Evolutionary conservation across 176 grass and related monocot genomes (phyloP), one percentile per base, ranked within the genome.

Genomic region (Cenchrus fungigraminus): DNA sequence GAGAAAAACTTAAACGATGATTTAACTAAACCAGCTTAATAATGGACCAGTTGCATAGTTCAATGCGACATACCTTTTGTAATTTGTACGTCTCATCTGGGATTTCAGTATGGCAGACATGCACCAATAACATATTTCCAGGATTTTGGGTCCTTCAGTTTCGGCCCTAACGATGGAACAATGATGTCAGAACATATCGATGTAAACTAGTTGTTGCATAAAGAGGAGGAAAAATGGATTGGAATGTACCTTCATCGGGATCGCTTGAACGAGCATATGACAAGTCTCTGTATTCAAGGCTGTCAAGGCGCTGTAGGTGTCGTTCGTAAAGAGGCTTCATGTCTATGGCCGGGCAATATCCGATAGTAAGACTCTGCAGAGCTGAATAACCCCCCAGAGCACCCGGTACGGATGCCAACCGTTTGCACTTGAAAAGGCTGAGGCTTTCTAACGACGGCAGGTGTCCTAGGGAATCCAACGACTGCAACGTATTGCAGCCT

Each of bases 251-350:
- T 75, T 75, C 59, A 0, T 0, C 0, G 42, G 82, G 82, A 84
- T 84, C 0, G 2, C 71, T 65, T 84, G 46, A 84, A 65, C 3
- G 4, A 66, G 71, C 71, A 84, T 12, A 2, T 29, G 82, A 65
- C 3, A 84, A 6, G 52, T 45, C 7, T 40, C 14, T 74, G 6
- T 11, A 0, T 28, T 54, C 82, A 29, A 75, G 71, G 44, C 46
- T 75, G 3, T 53, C 31, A 2, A 64, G 44, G 4, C 46, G 15
- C 11, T 84, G 46, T 28, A 7, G 6, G 16, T 29, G 59, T 5
- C 1, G 43, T 74, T 72, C 2, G 10, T 64, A 83, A 64, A 83
- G 28, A 40, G 81, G 57, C n/a, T 74, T 83, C 57, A 65, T 74
- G 52, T 74, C 63, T 25, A 74, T 52, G 29, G n/a, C 28, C 0